Evolutionary conservation across 805 yeast species (phyloP), one percentile per base, ranked within the genome.

Genomic region (Ogataea parapolymorpha): DNA sequence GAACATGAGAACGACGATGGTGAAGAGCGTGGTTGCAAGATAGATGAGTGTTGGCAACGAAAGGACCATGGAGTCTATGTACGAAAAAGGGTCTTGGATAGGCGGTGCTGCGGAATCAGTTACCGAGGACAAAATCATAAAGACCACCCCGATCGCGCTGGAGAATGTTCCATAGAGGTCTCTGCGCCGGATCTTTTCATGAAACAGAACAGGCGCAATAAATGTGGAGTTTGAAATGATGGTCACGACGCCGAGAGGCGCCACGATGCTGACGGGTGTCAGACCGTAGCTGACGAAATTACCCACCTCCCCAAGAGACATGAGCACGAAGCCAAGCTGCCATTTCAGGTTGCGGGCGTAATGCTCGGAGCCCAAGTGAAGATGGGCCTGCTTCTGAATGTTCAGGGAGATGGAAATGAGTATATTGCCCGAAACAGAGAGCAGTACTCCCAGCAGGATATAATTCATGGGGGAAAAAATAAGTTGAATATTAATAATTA

Each of bases 221-320:
- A 58, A 48, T 1, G 72, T 61, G 39, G 72, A 63, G 45, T 74
- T 74, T 3, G 77, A 65, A 1, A 74, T 60, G 15, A 71, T 62
- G 1, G 78, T 72, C 26, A 72, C 70, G 1, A 74, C 76, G 4
- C 79, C 79, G 24, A 74, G 44, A 0, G 79, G 76, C 4, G 75
- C 68, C 13, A 74, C 75, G 3, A 71, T 59, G 9, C 71, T 64
- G 5, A 72, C 72, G 0, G 75, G 75, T 0, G 74, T 70, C 32
- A 71, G 55, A 0, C 79, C 79, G 46, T 71, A 72, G 11, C 76
- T 75, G 8, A 73, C 53, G 44, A 74, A 71, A 48, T 71, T 73
- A 7, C 74, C 71, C 9, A 63, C 52, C 44, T 74, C 79, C 4
- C 79, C 77, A 3, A 59, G 39, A 11, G 70, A 58, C 66, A 72